Base-by-base conservation (phyloP, 2,329 filamentous ascomycete species). In the Dryadomyces quercus-mongolicae region DNA sequence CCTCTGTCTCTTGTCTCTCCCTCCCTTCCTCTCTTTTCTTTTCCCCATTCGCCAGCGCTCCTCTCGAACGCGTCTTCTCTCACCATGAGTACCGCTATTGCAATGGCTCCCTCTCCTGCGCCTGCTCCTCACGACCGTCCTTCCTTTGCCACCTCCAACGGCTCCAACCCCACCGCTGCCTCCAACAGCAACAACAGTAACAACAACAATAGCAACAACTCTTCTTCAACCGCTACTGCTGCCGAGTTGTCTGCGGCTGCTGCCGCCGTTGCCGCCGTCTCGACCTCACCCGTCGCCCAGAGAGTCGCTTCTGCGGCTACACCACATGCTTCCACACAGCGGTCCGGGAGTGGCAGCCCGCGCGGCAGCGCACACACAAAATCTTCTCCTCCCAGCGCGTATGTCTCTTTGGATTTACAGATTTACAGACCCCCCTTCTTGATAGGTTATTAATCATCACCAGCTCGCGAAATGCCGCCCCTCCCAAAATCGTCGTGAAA, bases 401-500 rank as follows among this genome's bases (percentile, higher is more conserved):
- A 76, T 73, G 81, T 73, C 49, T 54, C 56, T 22, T 48, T 53
- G 12, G 38, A 7, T 42, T n/a, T 10, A 4, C 25, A 31, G 25
- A 31, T 31, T 31, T 8, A 31, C 25, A 31, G 8, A 31, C 25
- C 8, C 8, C 25, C 25, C 25, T 31, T 31, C 25, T 4, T 58
- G 36, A 60, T 54, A 36, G 42, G 45, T 36, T 53, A 8, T 31
- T 31, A 31, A 31, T 8, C 25, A 31, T 31, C 25, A 31, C 46
- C 62, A 75, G 75, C 61, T 66, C 75, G 69, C 76, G 75, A 71
- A 75, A 70, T 74, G 77, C 67, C 70, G 72, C 67, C 67, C 75
- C 71, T 31, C 87, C 88, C 44, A 91, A 88, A 71, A 94, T 96
- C 59, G 79, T 95, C 60, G 91, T 98, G 56, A 97, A 97, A 76